Evolutionary conservation across 176 grass and related monocot species (phyloP), one percentile per base, ranked within the genome.

Genomic region (Secale cereale): DNA sequence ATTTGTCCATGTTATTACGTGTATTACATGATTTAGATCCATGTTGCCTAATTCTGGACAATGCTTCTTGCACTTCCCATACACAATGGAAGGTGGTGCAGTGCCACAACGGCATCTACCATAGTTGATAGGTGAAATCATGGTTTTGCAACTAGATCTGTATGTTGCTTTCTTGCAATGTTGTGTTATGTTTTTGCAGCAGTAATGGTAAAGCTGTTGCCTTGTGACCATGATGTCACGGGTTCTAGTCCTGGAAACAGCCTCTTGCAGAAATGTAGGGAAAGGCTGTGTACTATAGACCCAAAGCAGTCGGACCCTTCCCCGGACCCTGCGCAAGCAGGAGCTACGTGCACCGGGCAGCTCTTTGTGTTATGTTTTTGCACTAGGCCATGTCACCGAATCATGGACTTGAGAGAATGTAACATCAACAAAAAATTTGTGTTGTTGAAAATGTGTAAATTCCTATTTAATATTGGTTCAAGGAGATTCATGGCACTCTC

Each of bases 401-500:
- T 46, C 26, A 46, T 40, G 25, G 23, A 28, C 71, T 28, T 46
- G 13, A 48, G 20, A 74, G 15, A 74, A 74, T 29, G 71, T 23
- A 73, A 74, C 71, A 29, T 48, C 1, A 26, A 48, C 2, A 15
- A 48, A 36, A 71, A 48, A 16, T 23, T 41, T 17, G 39, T 41
- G 45, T 48, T 29, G 14, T 17, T 15, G 40, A 46, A 26, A 74
- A 74, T 48, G 70, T 45, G 37, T 45, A 73, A 65, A 56, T 81
- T 86, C 50, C 5, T 46, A 71, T 41, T 83, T 64, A 57, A 79
- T 46, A 70, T 37, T 65, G 57, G 48, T 79, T 74, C 26, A 28
- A 74, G 67, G 67, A 74, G 67, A 83, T 83, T 56, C 14, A 31
- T 87, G 15, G 52, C 17, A 69, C 76, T 66, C 45, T 76, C 37